Base-by-base conservation (phyloP, 768 basidiomycete species). In the Mycena galopus region DNA sequence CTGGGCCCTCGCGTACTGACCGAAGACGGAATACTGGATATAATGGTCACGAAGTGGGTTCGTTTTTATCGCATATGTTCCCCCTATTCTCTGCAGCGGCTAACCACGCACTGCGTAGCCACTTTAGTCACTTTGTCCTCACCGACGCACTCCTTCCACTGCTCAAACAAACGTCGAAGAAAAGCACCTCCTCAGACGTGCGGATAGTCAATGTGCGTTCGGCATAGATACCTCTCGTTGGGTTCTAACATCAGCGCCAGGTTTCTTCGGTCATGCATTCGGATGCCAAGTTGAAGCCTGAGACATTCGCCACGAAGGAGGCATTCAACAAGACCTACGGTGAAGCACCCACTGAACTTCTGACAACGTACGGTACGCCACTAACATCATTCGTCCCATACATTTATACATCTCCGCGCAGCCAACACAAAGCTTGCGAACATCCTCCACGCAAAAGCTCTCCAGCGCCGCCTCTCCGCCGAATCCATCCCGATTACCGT, bases 111-210 rank as follows among this genome's bases (percentile, higher is more conserved):
- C 64, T 2, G n/a, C 33, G 58, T 65, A 90, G 90, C 50, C 84
- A 84, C 62, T 78, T 90, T 59, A 82, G 85, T 32, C 85, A 85
- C 0, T 86, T 87, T 65, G 82, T 84, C 4, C 82, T 90, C 66
- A 90, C 88, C 9, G 80, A 81, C 21, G 79, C 84, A 5, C 82
- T 91, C 1, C 80, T 90, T 37, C 88, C 90, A 2, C 71, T 90
- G 21, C 65, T 90, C 58, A 79, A 81, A 57, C 76, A 79, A 56
- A 90, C 90, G 0, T 84, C 87, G 0, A 71, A 81, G 19, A 77
- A 82, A 51, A 77, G n/a, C n/a, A n/a, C 84, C 1, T 81, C 78
- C 14, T 80, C 86, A 3, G 90, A 91, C 62, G 90, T 90, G 35
- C 86, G 90, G n/a, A 79, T 91, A 14, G 83, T 91, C 1, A 83